phyloP scores from a whole-genome alignment of 2,329 filamentous ascomycete genomes.

The Fusarium sp. region DNA sequence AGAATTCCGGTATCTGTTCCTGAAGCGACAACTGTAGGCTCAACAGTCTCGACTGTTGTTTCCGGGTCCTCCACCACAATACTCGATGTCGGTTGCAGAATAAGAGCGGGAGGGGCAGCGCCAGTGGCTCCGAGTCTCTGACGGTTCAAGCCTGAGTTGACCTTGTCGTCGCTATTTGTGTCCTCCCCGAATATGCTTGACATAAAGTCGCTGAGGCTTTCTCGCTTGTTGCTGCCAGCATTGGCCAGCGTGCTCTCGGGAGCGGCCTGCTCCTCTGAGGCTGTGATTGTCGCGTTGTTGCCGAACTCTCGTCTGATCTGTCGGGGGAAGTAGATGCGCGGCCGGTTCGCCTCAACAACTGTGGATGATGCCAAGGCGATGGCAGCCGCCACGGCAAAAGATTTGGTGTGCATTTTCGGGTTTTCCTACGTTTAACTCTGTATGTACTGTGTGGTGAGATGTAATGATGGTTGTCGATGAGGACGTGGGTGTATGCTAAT shows the following conservation, averaged over 20 bases:
- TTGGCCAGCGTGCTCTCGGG: constrained; percentile 24
- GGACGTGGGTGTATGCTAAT: constrained; percentile 37
- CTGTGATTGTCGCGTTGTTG: constrained; percentile 51
- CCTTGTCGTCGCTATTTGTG: not conserved
- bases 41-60: constrained; percentile 9
- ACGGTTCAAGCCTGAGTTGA: constrained; percentile 13
- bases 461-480: constrained; percentile 31
- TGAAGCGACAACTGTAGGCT: constrained; percentile 8
- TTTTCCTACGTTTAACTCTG: constrained; percentile 21
- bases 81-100: constrained; percentile 38
- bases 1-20: constrained; percentile 42
- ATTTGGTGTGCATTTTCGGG: constrained; percentile 62
- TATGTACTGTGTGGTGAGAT: constrained; percentile 35
- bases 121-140: constrained; percentile 27
- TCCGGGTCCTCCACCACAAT: constrained; percentile 19
- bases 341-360: constrained; percentile 57
- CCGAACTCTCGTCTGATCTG: constrained; percentile 64
- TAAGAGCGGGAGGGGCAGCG: constrained; percentile 25
- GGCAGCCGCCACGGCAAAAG: constrained; percentile 60
- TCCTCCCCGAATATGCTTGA: constrained; percentile 36
- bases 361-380: constrained; percentile 61
- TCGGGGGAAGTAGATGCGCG: constrained; percentile 68
- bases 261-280: constrained; percentile 30
- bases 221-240: constrained; percentile 25
- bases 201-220: constrained; percentile 38